These are phyloP conservation scores for Clonostachys sp. DNA, from an alignment of 2,329 filamentous ascomycete species.

Conservation along the genomic window DNA sequence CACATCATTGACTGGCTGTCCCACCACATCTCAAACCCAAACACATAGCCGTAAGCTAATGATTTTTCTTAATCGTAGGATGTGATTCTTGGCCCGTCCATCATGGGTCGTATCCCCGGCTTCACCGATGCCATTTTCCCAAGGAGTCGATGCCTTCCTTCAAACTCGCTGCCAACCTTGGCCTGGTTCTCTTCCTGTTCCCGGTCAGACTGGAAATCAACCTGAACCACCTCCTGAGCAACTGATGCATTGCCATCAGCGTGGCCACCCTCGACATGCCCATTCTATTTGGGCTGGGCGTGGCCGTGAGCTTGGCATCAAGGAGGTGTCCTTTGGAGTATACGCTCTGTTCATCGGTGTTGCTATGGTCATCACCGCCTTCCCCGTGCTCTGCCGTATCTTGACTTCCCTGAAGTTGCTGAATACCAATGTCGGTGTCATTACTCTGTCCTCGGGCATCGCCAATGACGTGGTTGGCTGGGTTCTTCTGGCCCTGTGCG, in stretches of 20 bases:
- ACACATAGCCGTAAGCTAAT: too few species aligned
- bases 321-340: constrained; percentile 42
- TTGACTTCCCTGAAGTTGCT: constrained; percentile 87
- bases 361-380: constrained; percentile 82
- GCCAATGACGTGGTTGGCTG: constrained; percentile 77
- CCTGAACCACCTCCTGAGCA: constrained; percentile 68
- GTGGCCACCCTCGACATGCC: constrained; percentile 78
- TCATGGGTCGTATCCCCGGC: constrained; percentile 80
- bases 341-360: constrained; percentile 80
- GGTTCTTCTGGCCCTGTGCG: constrained; percentile 88
- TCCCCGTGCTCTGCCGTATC: constrained; percentile 91
- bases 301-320: constrained; percentile 52
- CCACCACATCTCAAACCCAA: too few species aligned
- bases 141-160: constrained; percentile 68
- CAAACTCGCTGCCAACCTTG: constrained; percentile 75
- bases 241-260: constrained; percentile 75
- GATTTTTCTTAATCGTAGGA: constrained; percentile 27
- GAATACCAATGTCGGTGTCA: constrained; percentile 76
- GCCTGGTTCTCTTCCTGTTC: constrained; percentile 81
- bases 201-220: constrained; percentile 86
- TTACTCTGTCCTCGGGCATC: constrained; percentile 84
- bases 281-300: constrained; percentile 78
- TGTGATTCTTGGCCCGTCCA: constrained; percentile 79
- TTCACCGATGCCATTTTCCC: constrained; percentile 75
- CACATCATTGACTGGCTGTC: too few species aligned